Evolutionary conservation across 129 eudicot species (phyloP).

Genomic region (Chrysanthemum lavandulifolium): DNA sequence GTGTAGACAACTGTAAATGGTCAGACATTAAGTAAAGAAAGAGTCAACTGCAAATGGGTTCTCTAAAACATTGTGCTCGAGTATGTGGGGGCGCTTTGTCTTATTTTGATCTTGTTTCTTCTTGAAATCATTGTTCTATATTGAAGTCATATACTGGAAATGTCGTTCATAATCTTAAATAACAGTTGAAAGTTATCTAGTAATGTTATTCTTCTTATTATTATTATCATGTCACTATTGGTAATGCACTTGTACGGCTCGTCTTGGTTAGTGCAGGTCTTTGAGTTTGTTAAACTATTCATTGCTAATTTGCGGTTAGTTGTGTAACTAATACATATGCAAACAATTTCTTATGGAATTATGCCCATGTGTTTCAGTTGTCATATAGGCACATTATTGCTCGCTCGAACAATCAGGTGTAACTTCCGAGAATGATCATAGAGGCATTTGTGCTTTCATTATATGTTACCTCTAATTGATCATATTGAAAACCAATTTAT

Average conservation of each 20-base stretch:
- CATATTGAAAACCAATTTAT: constrained; percentile 4
- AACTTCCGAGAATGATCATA: background rate
- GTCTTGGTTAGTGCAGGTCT: too few relatives aligned
- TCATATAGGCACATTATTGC: background rate
- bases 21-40: too few relatives aligned
- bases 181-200: constrained; percentile 14
- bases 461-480: too few relatives aligned
- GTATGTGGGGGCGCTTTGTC: constrained; percentile 24
- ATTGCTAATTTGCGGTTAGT: too few relatives aligned
- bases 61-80: constrained; percentile 13
- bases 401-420: background rate
- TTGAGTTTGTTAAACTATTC: too few relatives aligned
- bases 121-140: constrained; percentile 16
- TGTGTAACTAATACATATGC: background rate
- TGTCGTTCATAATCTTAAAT: constrained; percentile 16
- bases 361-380: background rate
- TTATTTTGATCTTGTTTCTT: constrained; percentile 34
- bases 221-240: too few relatives aligned
- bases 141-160: constrained; percentile 21
- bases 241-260: too few relatives aligned
- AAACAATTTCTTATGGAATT: background rate
- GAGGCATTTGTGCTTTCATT: too few relatives aligned
- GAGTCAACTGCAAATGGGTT: too few relatives aligned
- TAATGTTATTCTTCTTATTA: too few relatives aligned
- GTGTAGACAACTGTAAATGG: too few relatives aligned